Evolutionary conservation across 805 yeast species (phyloP).

Genomic region (Hermanozyma aechmeae): DNA sequence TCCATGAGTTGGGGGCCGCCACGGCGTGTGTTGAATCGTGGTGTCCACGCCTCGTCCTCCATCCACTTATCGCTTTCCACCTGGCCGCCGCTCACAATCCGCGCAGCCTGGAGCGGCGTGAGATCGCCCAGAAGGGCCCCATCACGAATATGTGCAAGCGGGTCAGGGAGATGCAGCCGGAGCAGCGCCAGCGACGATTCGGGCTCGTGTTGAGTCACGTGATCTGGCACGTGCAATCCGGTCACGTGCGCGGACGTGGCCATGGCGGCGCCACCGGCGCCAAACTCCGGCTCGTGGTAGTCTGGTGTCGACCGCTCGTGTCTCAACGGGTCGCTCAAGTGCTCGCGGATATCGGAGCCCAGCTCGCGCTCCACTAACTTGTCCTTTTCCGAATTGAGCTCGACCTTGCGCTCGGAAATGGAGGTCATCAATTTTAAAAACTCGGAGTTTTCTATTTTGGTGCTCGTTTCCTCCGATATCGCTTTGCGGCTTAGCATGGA

Average conservation of each 20-base stretch:
- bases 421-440: constrained; percentile 32
- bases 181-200: too few species aligned
- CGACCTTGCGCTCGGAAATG: constrained; percentile 28
- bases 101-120: constrained; percentile 29
- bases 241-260: too few species aligned
- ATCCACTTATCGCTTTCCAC: constrained; percentile 25
- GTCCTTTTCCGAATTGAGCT: constrained; percentile 24
- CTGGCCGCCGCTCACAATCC: constrained; percentile 32
- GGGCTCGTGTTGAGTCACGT: too few species aligned
- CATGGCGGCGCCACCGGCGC: too few species aligned
- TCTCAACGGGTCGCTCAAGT: constrained; percentile 3
- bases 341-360: constrained; percentile 26
- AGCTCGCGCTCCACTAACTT: constrained; percentile 22
- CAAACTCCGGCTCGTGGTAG: constrained; percentile 7
- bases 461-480: constrained; percentile 16
- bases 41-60: constrained; percentile 19
- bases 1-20: constrained; percentile 18
- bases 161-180: constrained; percentile 30
- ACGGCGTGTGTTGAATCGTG: constrained; percentile 1
- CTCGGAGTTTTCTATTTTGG: constrained; percentile 25
- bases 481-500: constrained; percentile 23
- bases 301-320: constrained; percentile 7
- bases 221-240: neutral
- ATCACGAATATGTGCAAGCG: constrained; percentile 32
- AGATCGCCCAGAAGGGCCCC: constrained; percentile 24